phyloP scores from a whole-genome alignment of 192 early-diverging fungal genomes.

The Radiomyces spectabilis region DNA sequence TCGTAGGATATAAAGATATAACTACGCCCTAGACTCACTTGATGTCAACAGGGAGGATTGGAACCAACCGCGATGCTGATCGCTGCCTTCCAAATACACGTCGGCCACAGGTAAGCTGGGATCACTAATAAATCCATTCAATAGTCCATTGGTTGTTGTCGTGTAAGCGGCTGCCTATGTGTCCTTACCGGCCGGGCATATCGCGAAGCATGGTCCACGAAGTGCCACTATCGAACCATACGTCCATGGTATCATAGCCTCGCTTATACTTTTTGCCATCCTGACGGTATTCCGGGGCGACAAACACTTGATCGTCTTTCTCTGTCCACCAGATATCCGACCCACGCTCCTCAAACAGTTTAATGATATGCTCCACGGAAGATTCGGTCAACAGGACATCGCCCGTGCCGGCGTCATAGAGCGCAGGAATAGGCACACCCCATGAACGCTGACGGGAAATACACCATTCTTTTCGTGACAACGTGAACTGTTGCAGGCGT shows the following conservation, averaged over 20 bases:
- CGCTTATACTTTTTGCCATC: constrained; percentile 49
- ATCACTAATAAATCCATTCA: too few species aligned
- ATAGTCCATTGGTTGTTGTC: too few species aligned
- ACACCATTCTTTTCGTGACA: constrained; percentile 72
- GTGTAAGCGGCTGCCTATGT: too few species aligned
- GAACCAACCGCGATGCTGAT: constrained; percentile 85
- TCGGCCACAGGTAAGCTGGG: constrained; percentile 42
- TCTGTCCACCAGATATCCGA: constrained; percentile 68
- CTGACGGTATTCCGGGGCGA: constrained; percentile 49
- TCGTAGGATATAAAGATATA: not conserved
- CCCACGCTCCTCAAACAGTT: constrained; percentile 47
- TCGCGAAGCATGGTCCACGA: constrained; percentile 63
- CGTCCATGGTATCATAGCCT: constrained; percentile 81
- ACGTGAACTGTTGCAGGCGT: constrained; percentile 57
- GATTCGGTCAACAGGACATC: constrained; percentile 55
- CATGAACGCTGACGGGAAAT: constrained; percentile 77
- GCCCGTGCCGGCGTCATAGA: constrained; percentile 56
- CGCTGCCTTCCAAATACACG: constrained; percentile 70
- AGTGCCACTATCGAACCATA: constrained; percentile 81
- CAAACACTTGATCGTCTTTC: constrained; percentile 49
- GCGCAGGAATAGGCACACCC: constrained; percentile 76
- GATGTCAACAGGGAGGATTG: constrained; percentile 74
- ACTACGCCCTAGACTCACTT: constrained; percentile 15
- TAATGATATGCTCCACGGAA: constrained; percentile 59
- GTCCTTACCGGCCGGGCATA: constrained; percentile 19